Evolutionary conservation across 495 filamentous ascomycete species (phyloP), one percentile per base, ranked within the genome.

Genomic region (Xylaria flabelliformis): DNA sequence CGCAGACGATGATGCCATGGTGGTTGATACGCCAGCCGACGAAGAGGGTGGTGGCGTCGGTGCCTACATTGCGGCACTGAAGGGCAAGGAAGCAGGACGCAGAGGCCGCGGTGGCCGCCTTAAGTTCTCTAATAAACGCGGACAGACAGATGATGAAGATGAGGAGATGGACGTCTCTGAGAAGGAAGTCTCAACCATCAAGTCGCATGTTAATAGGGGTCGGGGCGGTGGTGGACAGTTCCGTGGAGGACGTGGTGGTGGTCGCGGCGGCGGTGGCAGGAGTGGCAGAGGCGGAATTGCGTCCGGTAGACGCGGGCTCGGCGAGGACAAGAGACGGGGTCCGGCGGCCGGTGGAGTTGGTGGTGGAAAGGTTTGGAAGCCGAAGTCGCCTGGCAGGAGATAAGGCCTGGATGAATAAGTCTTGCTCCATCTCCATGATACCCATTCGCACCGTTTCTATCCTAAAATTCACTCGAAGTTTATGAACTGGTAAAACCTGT

Each of bases 21-120:
- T 89, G 81, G 82, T 88, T 46, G 92, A 92, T 76, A 81, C 82
- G 5, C 79, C 82, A 32, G 84, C 75, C 26, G 36, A 55, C 32
- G 83, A 82, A 68, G 82, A 81, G 61, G 90, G 88, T 72, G 87
- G 83, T 32, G 92, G 94, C 19, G 90, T 98, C 24, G 92, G 93
- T 74, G 96, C 96, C 41, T 99, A 98, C 80, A 93, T 99, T 17
- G 90, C 92, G 48, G 97, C 97, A 26, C 90, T 99, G 46, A 91
- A 89, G 72, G 92, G 97, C 63, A 91, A 91, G 70, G 93, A 97
- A 80, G 92, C 91, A 2, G 90, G 92, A 44, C 89, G 90, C 69
- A 87, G 94, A 44, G 96, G 97, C 26, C 91, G 92, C 74, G 89
- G 91, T 67, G 94, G 96, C 24, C 91, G 92, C 81, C 82, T 98